Conservation (phyloP, 495 filamentous ascomycete genomes). For the Entonaema liquescens region DNA sequence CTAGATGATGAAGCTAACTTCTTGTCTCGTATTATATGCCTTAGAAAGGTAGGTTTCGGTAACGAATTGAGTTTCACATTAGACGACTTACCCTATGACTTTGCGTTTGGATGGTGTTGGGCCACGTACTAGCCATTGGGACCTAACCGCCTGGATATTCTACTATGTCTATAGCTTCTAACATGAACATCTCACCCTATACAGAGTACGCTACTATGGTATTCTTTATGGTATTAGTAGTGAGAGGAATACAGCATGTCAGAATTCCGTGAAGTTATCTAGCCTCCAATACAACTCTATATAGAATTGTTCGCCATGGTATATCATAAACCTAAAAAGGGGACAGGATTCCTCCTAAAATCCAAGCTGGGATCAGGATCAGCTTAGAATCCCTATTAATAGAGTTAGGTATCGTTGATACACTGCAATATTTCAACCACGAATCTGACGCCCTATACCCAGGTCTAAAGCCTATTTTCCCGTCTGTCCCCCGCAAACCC, state of each 20-base stretch:
- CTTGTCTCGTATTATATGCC: neutral
- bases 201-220: too few relatives aligned
- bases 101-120: neutral
- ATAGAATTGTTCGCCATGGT: neutral
- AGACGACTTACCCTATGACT: slow-evolving; percentile 8
- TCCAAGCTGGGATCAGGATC: neutral
- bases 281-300: too few relatives aligned
- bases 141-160: too few relatives aligned
- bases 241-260: too few relatives aligned
- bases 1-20: slow-evolving; percentile 2
- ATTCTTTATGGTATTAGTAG: too few relatives aligned
- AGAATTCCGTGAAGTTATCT: too few relatives aligned
- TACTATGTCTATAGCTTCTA: too few relatives aligned
- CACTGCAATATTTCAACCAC: too few relatives aligned
- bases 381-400: neutral
- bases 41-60: neutral
- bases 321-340: neutral
- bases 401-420: too few relatives aligned
- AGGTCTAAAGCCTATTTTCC: neutral
- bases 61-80: neutral
- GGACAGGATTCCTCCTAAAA: neutral
- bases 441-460: neutral
- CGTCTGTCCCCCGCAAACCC: neutral
- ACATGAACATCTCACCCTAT: too few relatives aligned
- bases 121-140: neutral